Evolutionary conservation across 2,329 filamentous ascomycete species (phyloP), one percentile per base, ranked within the genome.

Genomic region (Xylaria hypoxylon): DNA sequence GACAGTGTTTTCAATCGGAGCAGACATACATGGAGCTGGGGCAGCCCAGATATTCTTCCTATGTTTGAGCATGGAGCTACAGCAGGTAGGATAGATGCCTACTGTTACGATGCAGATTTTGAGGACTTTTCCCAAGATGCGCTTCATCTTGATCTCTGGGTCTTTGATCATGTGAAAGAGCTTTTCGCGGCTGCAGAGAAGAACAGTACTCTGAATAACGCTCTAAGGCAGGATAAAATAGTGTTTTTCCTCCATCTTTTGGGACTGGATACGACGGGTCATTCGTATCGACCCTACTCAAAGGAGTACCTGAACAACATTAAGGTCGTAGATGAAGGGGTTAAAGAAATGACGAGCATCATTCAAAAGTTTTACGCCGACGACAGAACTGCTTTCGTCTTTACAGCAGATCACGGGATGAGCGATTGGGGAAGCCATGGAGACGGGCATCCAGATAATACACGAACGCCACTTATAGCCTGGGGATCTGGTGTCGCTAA

Each of bases 371-470:
- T 98, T 77, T 99, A 97, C 74, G 85, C 82, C 5, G 90, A 94
- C 72, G 91, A 87, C 61, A 90, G 96, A 78, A 98, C 96, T 0
- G 93, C 96, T 0, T 99, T 95, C 77, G 88, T 99, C 17, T 99
- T 99, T 77, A 99, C 96, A 1, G 96, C 96, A 7, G 96, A 99
- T 76, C 96, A 99, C 78, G 96, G 96, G 19, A 99, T 99, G 96
- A 98, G 93, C 76, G 96, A 99, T 79, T 97, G 92, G 90, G 96
- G 96, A n/a, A 98, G 94, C 73, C 96, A 99, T 78, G 96, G 96
- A 42, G 96, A 99, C 78, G 96, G 96, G 7, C 94, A 99, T 79
- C 96, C 96, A 0, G 92, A 99, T 78, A 99, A 98, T 75, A 99
- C 96, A 2, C 88, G 96, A 57, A 99, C 96, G 0, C 96, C 96